A percentile compares a stretch with the other conserved stretches of the same genome.
Conservation (phyloP, 495 filamentous ascomycete species). For the Aspergillus nidulans region DNA sequence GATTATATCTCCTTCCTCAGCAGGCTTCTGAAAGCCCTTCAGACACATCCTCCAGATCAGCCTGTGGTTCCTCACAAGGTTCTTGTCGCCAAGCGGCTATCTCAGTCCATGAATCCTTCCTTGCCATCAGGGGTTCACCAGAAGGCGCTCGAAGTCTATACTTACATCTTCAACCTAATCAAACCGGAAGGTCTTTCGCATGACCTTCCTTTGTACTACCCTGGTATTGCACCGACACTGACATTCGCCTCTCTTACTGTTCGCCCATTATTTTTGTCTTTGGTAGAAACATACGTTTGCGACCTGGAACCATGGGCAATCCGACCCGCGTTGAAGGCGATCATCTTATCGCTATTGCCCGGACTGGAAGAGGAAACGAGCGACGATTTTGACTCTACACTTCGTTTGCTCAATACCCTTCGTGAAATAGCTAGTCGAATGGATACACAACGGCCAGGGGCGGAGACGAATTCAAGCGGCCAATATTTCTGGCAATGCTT, state of each 20-base stretch:
- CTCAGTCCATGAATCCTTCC: slow-evolving; percentile 90
- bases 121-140: slow-evolving; percentile 98
- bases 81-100: slow-evolving; percentile 80
- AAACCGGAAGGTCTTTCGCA: slow-evolving; percentile 64
- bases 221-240: slow-evolving; percentile 80
- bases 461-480: slow-evolving; percentile 56
- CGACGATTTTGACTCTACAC: slow-evolving; percentile 90
- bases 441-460: slow-evolving; percentile 37
- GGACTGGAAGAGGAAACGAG: slow-evolving; percentile 94
- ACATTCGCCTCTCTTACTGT: slow-evolving; percentile 91
- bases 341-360: slow-evolving; percentile 80
- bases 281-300: slow-evolving; percentile 78
- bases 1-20: slow-evolving; percentile 98
- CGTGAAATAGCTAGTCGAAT: slow-evolving; percentile 59
- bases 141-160: slow-evolving; percentile 92
- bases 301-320: slow-evolving; percentile 63
- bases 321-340: slow-evolving; percentile 81
- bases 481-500: slow-evolving; percentile 99
- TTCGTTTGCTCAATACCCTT: slow-evolving; percentile 73
- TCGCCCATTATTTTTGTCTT: slow-evolving; percentile 72
- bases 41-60: slow-evolving; percentile 71
- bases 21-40: slow-evolving; percentile 70
- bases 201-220: slow-evolving; percentile 83
- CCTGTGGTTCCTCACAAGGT: slow-evolving; percentile 76
- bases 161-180: slow-evolving; percentile 66